A percentile compares a stretch with the other conserved stretches of the same genome.
Conservation (phyloP, 2,329 filamentous ascomycete genomes). For the Neonectria neomacrospora region DNA sequence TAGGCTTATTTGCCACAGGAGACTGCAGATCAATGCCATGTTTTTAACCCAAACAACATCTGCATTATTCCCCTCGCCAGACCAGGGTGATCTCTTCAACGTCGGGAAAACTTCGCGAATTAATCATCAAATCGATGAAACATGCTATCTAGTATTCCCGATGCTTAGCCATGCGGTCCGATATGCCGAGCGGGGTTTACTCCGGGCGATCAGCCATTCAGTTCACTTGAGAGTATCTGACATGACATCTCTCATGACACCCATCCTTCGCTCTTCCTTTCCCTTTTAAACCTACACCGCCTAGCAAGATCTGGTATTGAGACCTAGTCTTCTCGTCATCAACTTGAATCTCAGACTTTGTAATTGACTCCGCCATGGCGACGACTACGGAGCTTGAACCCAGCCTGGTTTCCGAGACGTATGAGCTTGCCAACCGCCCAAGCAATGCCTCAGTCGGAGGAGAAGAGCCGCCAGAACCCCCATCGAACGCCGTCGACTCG, state of each 20-base stretch:
- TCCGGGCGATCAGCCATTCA: background rate
- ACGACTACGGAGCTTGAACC: constrained; percentile 21
- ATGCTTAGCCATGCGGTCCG: constrained; percentile 10
- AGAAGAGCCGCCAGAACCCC: constrained; percentile 5
- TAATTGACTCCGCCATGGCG: background rate
- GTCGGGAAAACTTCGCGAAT: no score
- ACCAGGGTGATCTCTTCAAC: no score
- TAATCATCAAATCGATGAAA: no score
- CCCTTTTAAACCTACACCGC: background rate
- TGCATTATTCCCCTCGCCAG: no score
- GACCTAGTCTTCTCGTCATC: background rate
- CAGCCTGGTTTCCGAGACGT: constrained; percentile 10
- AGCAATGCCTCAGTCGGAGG: background rate
- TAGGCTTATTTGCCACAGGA: no score
- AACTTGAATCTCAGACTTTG: background rate
- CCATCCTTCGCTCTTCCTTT: background rate
- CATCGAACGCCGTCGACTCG: background rate
- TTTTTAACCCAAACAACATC: no score
- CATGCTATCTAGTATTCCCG: no score
- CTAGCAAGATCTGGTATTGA: background rate
- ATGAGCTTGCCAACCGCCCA: constrained; percentile 6
- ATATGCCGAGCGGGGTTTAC: background rate
- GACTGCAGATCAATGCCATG: no score
- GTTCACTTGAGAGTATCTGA: background rate
- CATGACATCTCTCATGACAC: background rate